These are phyloP conservation scores for Deakozyma indianensis DNA, from an alignment of 805 yeast genomes.

Conservation along the genomic window DNA sequence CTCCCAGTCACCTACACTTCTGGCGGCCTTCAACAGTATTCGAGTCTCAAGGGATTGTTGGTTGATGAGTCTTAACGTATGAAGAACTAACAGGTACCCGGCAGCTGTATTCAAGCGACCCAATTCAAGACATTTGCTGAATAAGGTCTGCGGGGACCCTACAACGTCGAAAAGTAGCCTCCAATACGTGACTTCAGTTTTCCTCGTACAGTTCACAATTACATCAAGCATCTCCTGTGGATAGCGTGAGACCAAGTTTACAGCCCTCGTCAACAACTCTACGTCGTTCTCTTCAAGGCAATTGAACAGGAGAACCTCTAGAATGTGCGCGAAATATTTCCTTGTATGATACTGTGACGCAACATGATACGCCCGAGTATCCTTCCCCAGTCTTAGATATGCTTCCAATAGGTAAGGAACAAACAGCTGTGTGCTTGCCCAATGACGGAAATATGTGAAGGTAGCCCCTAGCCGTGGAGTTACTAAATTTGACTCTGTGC, in stretches of 20 bases:
- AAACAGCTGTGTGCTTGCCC: constrained; percentile 19
- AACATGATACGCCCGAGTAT: neutral
- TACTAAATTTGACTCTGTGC: constrained; percentile 32
- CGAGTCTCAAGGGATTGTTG: constrained; percentile 16
- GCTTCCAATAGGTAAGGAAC: constrained; percentile 20
- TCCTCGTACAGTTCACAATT: constrained; percentile 36
- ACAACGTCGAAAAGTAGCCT: constrained; percentile 21
- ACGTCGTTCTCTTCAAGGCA: constrained; percentile 15
- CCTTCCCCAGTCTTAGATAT: constrained; percentile 11
- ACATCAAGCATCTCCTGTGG: constrained; percentile 18
- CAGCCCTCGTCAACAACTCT: constrained; percentile 6
- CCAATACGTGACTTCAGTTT: constrained; percentile 46
- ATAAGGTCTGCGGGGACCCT: constrained; percentile 23
- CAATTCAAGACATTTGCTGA: constrained; percentile 20
- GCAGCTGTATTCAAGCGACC: constrained; percentile 26
- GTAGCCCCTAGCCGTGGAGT: constrained; percentile 18
- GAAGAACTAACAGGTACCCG: constrained; percentile 26
- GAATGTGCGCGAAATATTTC: constrained; percentile 26
- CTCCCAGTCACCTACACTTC: constrained; percentile 19
- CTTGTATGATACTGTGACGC: constrained; percentile 6
- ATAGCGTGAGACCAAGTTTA: neutral
- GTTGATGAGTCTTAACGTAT: constrained; percentile 17
- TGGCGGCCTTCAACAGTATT: constrained; percentile 21
- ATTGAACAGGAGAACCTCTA: constrained; percentile 26
- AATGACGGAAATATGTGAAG: constrained; percentile 19